Evolutionary conservation across 2,329 filamentous ascomycete genomes (phyloP).

Genomic region (Beauveria pseudobassiana): DNA sequence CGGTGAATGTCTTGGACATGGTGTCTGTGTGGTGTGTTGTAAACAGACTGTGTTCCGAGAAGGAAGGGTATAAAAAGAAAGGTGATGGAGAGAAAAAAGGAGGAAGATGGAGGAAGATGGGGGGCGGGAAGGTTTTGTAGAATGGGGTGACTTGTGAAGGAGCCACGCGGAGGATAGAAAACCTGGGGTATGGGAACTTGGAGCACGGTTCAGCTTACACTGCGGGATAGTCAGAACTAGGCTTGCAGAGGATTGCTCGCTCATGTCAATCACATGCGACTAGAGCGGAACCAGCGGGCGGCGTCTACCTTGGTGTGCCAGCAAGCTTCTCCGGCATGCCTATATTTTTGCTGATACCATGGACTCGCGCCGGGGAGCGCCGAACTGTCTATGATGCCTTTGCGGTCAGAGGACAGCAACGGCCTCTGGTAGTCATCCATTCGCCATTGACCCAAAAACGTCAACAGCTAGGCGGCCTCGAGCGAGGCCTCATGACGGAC

Average conservation of each 20-base stretch:
- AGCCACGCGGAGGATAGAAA: conserved; percentile 4
- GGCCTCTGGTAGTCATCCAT: background rate
- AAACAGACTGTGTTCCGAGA: background rate
- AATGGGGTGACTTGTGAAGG: conserved; percentile 7
- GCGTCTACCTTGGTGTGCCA: background rate
- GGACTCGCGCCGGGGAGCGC: background rate
- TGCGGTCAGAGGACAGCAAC: background rate
- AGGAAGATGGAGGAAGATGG: background rate
- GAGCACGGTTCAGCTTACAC: background rate
- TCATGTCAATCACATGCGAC: conserved; percentile 11
- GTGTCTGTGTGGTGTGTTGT: conserved; percentile 18
- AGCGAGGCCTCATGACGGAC: background rate
- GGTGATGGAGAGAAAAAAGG: background rate
- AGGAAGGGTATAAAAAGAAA: conserved; percentile 7
- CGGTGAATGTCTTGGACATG: conserved; percentile 85
- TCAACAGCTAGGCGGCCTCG: background rate
- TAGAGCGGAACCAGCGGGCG: background rate
- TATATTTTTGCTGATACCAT: background rate
- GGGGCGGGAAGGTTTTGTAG: conserved; percentile 11
- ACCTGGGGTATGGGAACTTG: conserved; percentile 6
- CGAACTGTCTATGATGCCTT: background rate
- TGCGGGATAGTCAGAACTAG: background rate
- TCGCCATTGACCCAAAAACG: background rate
- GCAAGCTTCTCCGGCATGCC: background rate
- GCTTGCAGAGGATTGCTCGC: background rate